Base-by-base conservation (phyloP, 2,329 filamentous ascomycete species). In the Clathrospora elynae region DNA sequence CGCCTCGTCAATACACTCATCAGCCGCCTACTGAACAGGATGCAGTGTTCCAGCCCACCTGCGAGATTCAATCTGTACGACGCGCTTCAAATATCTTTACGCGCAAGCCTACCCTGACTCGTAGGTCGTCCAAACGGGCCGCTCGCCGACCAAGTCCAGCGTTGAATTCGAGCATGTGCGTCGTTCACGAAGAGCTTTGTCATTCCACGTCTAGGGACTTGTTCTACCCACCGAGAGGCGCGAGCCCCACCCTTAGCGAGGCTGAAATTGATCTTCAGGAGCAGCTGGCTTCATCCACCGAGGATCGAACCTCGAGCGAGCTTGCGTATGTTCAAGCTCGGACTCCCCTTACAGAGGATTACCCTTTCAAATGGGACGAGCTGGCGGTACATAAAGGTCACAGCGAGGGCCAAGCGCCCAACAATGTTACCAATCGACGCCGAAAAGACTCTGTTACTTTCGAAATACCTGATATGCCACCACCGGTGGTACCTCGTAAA, bases 161-260 rank as follows among this genome's bases (percentile, higher is more conserved):
- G 32, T 34, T 50, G 17, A 47, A 47, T 13, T 49, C 51, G 28
- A 41, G 29, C 10, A 57, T 61, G 32, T 61, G 58, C 23, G 47
- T 56, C 20, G 56, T 64, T 17, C 51, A 60, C 30, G 46, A 62
- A 35, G 60, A 57, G 8, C 55, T 61, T 16, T 44, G 36, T 26
- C 57, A 55, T 10, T 54, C 50, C 5, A 39, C 45, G 19, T 53
- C 63, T 18, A 55, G 46, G 17, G 51, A 59, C 29, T 14, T 44
- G 31, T 49, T 51, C 18, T 45, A 20, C 29, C 33, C 20, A 18
- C 32, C 37, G n/a, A 29, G 35, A 29, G 51, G 24, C 13, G 28
- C 55, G 12, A 77, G 72, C 42, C 74, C 74, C n/a, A 75, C 74
- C 1, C 59, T 76, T 33, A 77, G 73, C 46, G 70, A 78, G 55